Evolutionary conservation across 2,329 filamentous ascomycete species (phyloP).

Genomic region (Trichoderma sp.): DNA sequence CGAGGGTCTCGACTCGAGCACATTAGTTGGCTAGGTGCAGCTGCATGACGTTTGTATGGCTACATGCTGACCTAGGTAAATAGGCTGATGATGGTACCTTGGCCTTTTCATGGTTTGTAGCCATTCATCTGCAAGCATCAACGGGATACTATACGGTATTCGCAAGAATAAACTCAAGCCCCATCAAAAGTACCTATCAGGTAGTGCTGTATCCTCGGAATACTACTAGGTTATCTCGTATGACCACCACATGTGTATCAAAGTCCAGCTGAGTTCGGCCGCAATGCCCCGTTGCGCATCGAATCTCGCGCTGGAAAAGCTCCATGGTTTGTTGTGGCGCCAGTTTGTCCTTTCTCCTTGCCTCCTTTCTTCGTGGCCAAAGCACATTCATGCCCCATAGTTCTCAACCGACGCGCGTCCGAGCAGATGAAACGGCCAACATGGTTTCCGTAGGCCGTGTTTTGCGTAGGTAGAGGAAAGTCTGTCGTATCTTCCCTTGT

Average conservation of each 20-base stretch:
- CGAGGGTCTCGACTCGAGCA: neutral
- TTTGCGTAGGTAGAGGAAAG: neutral
- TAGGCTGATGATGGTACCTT: neutral
- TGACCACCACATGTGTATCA: neutral
- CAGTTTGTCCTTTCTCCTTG: slow-evolving; percentile 7
- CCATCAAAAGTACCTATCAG: neutral
- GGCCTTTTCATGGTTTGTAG: neutral
- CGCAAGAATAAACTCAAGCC: neutral
- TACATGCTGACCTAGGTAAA: neutral
- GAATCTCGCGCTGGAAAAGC: neutral
- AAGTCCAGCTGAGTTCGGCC: neutral
- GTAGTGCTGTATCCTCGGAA: neutral
- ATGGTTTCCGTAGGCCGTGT: neutral
- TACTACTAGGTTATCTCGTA: neutral
- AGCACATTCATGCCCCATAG: slow-evolving; percentile 9
- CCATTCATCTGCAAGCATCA: neutral
- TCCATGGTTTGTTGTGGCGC: neutral
- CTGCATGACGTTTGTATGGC: neutral
- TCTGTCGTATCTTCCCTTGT: neutral
- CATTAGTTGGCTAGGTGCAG: neutral
- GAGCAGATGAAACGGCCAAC: neutral
- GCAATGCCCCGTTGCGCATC: neutral
- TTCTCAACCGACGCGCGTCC: neutral
- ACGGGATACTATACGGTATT: neutral
- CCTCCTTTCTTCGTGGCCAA: slow-evolving; percentile 10